phyloP scores from a whole-genome alignment of 1,284 basidiomycete species.

The Trichosporon asahii region DNA sequence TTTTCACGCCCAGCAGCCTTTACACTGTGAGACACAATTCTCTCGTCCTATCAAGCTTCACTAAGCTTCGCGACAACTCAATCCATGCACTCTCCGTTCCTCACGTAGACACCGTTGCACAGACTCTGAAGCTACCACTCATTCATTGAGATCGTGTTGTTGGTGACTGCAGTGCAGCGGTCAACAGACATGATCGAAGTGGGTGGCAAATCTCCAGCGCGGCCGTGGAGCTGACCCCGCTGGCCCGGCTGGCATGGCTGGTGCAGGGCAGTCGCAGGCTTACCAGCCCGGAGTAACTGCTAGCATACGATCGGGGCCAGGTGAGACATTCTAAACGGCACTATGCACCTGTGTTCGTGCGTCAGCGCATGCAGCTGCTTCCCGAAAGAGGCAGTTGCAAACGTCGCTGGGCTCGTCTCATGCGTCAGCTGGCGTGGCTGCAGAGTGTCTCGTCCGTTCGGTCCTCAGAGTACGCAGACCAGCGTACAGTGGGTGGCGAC shows the following conservation, averaged over 20 bases:
- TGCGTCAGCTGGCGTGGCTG: not conserved
- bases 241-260: no score
- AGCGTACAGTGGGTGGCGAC: not conserved
- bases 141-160: not conserved
- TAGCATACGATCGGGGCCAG: not conserved
- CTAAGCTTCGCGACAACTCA: not conserved
- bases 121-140: no score
- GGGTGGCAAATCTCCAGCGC: not conserved
- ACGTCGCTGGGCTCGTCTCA: not conserved
- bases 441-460: not conserved
- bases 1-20: not conserved
- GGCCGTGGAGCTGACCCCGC: not conserved
- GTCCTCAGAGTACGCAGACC: not conserved
- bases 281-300: not conserved
- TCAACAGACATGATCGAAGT: not conserved
- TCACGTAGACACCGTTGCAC: no score
- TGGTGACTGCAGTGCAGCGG: not conserved
- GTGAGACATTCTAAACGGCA: not conserved
- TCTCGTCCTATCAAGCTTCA: not conserved
- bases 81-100: not conserved
- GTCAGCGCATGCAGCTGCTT: not conserved
- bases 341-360: no score
- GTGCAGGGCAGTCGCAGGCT: not conserved
- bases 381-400: not conserved
- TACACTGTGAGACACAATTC: not conserved